Base-by-base conservation (phyloP, 768 basidiomycete genomes). In the Rhodocollybia butyracea region DNA sequence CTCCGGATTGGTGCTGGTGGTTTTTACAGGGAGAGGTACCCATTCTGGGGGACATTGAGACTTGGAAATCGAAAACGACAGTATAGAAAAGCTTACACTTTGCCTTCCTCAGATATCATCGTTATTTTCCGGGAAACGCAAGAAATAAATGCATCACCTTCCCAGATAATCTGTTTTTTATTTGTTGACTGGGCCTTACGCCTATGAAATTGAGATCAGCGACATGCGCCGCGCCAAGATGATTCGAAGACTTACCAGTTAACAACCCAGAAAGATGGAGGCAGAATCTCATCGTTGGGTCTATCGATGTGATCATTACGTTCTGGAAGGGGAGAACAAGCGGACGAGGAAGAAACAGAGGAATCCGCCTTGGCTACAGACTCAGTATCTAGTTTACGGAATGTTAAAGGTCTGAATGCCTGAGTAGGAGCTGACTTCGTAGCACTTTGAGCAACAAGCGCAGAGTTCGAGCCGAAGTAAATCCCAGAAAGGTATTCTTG, bases 121-220 rank as follows among this genome's bases (percentile, higher is more conserved):
- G 76, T 78, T 21, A 89, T 64, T 56, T 79, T 81, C 12, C 76
- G 76, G 21, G 72, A 76, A 31, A 69, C 65, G 34, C 76, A 73
- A 29, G 82, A 80, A 24, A 88, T 73, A 67, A 79, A 88, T 7
- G 78, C 84, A 58, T 86, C 90, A 2, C 86, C 91, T 55, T 94
- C 91, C 92, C 94, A 94, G 0, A 85, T 89, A 64, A 89, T 89
- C 61, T 91, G 81, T 69, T 94, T 94, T 73, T 78, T 89, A 4
- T 70, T 71, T 63, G 85, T 82, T 51, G 81, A 71, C 15, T 31
- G 32, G 12, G 76, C 81, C 61, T 86, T 89, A 34, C 91, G 80
- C 90, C 91, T 91, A 39, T 2, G 54, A 5, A 42, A 40, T 60
- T 51, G 46, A 34, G 47, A 39, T 36, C 41, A 22, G 39, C 27